Evolutionary conservation across 1,284 basidiomycete genomes (phyloP).

Genomic region (Ceratobasidium theobromae): DNA sequence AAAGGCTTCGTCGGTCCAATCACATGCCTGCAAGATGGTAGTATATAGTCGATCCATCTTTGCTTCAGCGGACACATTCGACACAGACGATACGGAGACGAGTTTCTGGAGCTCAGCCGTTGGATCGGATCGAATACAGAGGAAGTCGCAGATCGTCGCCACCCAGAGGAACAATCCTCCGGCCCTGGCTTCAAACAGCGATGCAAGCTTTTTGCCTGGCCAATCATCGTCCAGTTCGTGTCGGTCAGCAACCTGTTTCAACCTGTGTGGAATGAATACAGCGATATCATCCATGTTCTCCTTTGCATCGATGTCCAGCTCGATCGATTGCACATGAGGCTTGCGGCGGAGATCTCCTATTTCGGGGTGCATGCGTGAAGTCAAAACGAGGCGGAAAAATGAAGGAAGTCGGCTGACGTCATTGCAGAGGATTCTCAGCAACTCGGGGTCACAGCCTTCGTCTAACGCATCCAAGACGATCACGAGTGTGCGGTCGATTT

Average conservation of each 20-base stretch:
- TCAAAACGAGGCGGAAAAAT: not conserved
- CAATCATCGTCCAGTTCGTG: not conserved
- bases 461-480: constrained; percentile 1
- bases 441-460: not conserved
- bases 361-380: not conserved
- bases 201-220: not conserved
- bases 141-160: too few species aligned
- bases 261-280: not conserved
- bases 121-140: too few species aligned
- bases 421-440: not conserved
- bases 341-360: not conserved
- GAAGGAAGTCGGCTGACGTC: not conserved
- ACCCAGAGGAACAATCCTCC: not conserved
- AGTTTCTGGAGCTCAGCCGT: too few species aligned
- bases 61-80: too few species aligned
- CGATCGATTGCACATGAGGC: not conserved
- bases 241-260: not conserved
- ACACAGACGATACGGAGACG: too few species aligned
- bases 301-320: not conserved
- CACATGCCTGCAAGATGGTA: too few species aligned
- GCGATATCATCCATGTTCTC: not conserved
- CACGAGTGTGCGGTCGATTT: not conserved
- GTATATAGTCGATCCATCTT: too few species aligned
- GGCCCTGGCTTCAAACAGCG: not conserved
- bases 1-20: too few species aligned